phyloP scores from a whole-genome alignment of 306 rosid species.

The Pachyrhizus erosus region DNA sequence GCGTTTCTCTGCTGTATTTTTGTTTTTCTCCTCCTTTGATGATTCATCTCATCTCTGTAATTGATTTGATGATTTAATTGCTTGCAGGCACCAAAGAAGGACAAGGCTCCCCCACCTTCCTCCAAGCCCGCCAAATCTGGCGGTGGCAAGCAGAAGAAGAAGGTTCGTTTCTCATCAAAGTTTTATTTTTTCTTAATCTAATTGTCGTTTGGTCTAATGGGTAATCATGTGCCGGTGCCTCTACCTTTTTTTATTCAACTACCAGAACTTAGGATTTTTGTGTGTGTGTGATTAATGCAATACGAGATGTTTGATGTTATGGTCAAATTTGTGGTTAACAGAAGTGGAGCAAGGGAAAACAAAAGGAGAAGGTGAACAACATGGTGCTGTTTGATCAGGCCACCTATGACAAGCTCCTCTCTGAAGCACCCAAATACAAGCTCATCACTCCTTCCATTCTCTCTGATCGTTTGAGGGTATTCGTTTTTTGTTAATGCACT shows the following conservation, averaged over 20 bases:
- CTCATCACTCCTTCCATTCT: conserved; percentile 78
- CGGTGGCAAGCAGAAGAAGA: conserved; percentile 89
- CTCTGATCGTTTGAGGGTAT: conserved; percentile 79
- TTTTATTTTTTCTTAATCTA: neutral
- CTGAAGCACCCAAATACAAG: conserved; percentile 81
- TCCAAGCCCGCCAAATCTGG: conserved; percentile 82
- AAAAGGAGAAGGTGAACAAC: conserved; percentile 88
- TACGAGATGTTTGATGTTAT: neutral
- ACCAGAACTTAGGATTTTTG: too few relatives aligned
- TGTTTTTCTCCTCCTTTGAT: neutral
- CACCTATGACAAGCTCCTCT: conserved; percentile 68
- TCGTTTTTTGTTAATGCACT: neutral
- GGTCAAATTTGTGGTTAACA: conserved; percentile 32
- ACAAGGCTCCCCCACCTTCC: conserved; percentile 77
- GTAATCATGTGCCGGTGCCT: neutral
- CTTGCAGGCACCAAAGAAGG: conserved; percentile 81
- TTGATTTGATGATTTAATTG: neutral
- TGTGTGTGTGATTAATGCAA: neutral
- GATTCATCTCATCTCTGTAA: neutral
- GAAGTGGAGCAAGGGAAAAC: conserved; percentile 93
- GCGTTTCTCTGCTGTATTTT: neutral
- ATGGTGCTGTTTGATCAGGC: conserved; percentile 75
- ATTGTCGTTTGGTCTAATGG: neutral
- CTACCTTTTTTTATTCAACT: too few relatives aligned
- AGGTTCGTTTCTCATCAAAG: conserved; percentile 45